Percentiles rank a stretch among this genome's conserved stretches.
phyloP scores from a whole-genome alignment of 2,329 filamentous ascomycete species.

The Eurotiales sp. region DNA sequence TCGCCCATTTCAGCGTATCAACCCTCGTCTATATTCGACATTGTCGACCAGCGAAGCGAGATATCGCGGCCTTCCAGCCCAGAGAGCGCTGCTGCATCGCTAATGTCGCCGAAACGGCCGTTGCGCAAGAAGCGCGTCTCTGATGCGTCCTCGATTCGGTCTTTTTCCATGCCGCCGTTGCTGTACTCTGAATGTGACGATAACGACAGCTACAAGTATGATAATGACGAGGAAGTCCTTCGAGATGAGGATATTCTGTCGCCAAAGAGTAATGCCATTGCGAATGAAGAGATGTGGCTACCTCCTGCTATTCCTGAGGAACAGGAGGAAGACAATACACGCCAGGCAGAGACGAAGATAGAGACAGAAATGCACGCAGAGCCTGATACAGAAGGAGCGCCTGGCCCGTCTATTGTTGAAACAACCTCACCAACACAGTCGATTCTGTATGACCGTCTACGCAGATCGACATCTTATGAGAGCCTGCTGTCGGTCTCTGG shows the following conservation, averaged over 20 bases:
- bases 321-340: slow-evolving; percentile 26
- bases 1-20: slow-evolving; percentile 74
- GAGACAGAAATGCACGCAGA: slow-evolving; percentile 6
- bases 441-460: no score
- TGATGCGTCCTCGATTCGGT: slow-evolving; percentile 50
- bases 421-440: slow-evolving; percentile 22
- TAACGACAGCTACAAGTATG: slow-evolving; percentile 3
- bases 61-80: slow-evolving; percentile 77
- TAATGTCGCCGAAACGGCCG: slow-evolving; percentile 61
- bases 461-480: slow-evolving; percentile 73
- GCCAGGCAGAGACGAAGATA: neutral
- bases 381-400: slow-evolving; percentile 13
- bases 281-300: slow-evolving; percentile 19
- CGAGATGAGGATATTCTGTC: slow-evolving; percentile 1
- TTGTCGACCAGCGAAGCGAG: slow-evolving; percentile 59
- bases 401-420: slow-evolving; percentile 15
- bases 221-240: neutral
- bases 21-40: slow-evolving; percentile 74
- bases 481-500: slow-evolving; percentile 83
- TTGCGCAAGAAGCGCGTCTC: slow-evolving; percentile 57
- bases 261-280: slow-evolving; percentile 9
- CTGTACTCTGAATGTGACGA: neutral
- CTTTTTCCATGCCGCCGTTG: slow-evolving; percentile 14
- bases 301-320: slow-evolving; percentile 39
- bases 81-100: slow-evolving; percentile 62